Evolutionary conservation across 2,329 filamentous ascomycete genomes (phyloP), one percentile per base, ranked within the genome.

Genomic region (Epichloe amarillans): DNA sequence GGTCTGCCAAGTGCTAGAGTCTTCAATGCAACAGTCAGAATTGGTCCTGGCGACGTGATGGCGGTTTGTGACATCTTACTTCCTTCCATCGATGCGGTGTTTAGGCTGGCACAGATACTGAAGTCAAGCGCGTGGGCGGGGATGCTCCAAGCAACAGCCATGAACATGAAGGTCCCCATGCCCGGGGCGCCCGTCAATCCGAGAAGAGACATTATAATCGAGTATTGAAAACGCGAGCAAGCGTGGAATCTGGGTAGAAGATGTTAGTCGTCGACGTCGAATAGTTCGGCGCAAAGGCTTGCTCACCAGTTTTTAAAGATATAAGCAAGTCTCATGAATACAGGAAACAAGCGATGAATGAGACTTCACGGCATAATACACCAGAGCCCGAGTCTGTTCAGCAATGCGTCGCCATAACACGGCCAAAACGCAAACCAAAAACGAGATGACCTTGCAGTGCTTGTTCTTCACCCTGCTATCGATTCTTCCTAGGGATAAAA

Each of bases 1-100:
- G 19, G 84, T 85, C 63, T 88, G 83, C 54, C 67, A 83, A 56
- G 73, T 75, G 54, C 72, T 76, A 35, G 63, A 60, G 55, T 79
- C 79, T 82, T 38, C 3, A 5, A 35, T 39, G 11, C 23, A 30
- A 4, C 15, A 4, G 40, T 51, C 19, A 50, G 14, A n/a, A 47
- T 54, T 49, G 53, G 49, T 41, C 26, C n/a, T 2, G 17, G 8
- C 15, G 30, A 4, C 11, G 6, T 5, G 26, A 23, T 11, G 15
- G 21, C 7, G 14, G 5, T 10, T 2, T 37, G 15, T 19, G 10
- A n/a, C 30, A 59, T 42, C 66, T 39, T 62, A 69, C 66, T 69
- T 55, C 50, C 58, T 15, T 50, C 52, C 19, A 54, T 61, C 19
- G 59, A 55, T 26, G 58, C 67, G 4, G 69, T 70, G 47, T 71